These are phyloP conservation scores for Amanita phalloides DNA, from an alignment of 768 basidiomycete species.

Conservation along the genomic window DNA sequence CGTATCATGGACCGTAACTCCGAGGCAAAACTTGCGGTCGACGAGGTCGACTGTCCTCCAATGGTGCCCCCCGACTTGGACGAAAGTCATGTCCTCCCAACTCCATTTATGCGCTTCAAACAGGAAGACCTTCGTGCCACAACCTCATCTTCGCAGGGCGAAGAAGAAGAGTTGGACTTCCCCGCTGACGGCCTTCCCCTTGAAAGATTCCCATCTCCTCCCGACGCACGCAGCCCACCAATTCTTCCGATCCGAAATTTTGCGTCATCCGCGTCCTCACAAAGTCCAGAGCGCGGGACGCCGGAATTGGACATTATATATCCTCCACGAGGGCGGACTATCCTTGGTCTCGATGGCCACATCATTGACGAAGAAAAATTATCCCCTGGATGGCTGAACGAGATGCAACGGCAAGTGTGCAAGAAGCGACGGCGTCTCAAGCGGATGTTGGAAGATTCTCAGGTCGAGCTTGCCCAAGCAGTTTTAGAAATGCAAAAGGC, in stretches of 20 bases:
- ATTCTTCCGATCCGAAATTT: not conserved
- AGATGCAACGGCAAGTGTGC: conserved; percentile 4
- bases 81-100: not conserved
- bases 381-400: not conserved
- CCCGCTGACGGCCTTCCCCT: not conserved
- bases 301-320: conserved; percentile 1
- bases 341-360: not conserved
- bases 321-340: not conserved
- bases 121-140: not conserved
- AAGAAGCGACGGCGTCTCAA: not conserved
- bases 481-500: conserved; percentile 5
- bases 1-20: not conserved
- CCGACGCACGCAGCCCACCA: not conserved
- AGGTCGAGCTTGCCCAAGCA: not conserved
- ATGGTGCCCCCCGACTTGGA: conserved; percentile 1
- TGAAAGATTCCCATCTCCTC: not conserved
- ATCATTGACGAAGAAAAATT: not conserved
- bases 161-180: not conserved
- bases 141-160: not conserved
- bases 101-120: not conserved
- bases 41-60: not conserved
- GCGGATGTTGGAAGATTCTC: not conserved
- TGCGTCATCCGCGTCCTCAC: not conserved
- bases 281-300: not conserved
- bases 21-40: not conserved